Evolutionary conservation across 495 filamentous ascomycete genomes (phyloP).

Genomic region (Aspergillus carlsbadensis): DNA sequence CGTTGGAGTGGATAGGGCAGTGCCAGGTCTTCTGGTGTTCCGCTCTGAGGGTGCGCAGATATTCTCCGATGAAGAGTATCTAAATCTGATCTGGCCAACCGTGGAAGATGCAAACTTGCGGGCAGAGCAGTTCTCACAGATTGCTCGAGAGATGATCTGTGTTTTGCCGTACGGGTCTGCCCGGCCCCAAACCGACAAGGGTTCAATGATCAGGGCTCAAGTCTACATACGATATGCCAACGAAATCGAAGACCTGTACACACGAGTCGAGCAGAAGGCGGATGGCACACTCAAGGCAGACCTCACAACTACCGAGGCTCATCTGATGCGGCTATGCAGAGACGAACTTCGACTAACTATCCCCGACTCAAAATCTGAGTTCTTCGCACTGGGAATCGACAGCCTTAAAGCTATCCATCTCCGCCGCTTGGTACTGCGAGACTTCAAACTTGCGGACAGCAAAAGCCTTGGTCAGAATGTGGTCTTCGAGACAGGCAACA

Average conservation of each 20-base stretch:
- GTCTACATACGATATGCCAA: slow-evolving; percentile 48
- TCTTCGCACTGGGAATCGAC: slow-evolving; percentile 59
- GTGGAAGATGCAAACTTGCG: slow-evolving; percentile 49
- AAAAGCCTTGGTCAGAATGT: slow-evolving; percentile 41
- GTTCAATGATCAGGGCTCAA: slow-evolving; percentile 54
- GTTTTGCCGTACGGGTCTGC: slow-evolving; percentile 38
- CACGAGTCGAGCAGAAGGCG: slow-evolving; percentile 25
- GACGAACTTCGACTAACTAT: slow-evolving; percentile 42
- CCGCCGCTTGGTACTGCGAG: slow-evolving; percentile 47
- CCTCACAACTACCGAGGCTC: slow-evolving; percentile 35
- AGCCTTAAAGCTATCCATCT: slow-evolving; percentile 61
- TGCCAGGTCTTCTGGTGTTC: slow-evolving; percentile 56
- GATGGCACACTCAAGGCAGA: slow-evolving; percentile 35
- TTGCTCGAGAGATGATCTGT: slow-evolving; percentile 54
- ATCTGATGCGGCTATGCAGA: slow-evolving; percentile 41
- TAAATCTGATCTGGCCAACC: slow-evolving; percentile 47
- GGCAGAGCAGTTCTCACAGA: slow-evolving; percentile 55
- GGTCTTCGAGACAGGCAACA: slow-evolving; percentile 52
- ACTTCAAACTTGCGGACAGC: slow-evolving; percentile 37
- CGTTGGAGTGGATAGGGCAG: slow-evolving; percentile 50
- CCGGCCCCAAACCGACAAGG: slow-evolving; percentile 56
- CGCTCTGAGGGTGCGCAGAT: slow-evolving; percentile 29
- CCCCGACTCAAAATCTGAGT: slow-evolving; percentile 40
- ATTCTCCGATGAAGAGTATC: slow-evolving; percentile 38
- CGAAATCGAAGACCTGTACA: slow-evolving; percentile 50